phyloP scores from a whole-genome alignment of 768 basidiomycete genomes.

The Boletus rex-veris region DNA sequence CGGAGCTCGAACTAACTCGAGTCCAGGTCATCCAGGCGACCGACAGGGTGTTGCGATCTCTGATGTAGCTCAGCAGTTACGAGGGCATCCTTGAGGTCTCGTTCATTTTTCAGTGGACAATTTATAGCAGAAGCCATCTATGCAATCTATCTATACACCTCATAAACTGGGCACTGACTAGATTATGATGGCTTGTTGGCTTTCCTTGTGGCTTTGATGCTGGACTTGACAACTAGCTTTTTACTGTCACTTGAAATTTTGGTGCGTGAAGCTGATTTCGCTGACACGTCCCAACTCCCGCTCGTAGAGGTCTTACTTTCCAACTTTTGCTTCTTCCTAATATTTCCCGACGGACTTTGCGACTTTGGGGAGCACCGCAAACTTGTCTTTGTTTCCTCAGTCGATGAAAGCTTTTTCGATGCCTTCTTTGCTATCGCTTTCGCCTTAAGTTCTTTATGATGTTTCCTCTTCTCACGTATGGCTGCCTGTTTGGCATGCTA shows the following conservation, averaged over 20 bases:
- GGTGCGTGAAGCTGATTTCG: conserved; percentile 1
- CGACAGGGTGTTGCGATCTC: conserved; percentile 57
- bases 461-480: conserved; percentile 47
- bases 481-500: conserved; percentile 48
- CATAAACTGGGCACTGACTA: not conserved
- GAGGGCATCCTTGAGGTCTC: not conserved
- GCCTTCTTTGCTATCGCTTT: conserved; percentile 39
- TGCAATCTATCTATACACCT: conserved; percentile 6
- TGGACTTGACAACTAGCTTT: conserved; percentile 1
- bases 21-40: conserved; percentile 64
- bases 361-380: not conserved
- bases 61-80: conserved; percentile 37
- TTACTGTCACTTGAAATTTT: not conserved
- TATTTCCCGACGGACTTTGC: not conserved
- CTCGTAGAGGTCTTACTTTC: not conserved
- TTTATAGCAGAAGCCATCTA: conserved; percentile 8
- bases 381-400: not conserved
- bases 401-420: not conserved
- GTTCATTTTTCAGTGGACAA: not conserved
- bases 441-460: conserved; percentile 42
- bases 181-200: conserved; percentile 1
- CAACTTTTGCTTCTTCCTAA: conserved; percentile 18
- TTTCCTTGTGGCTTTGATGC: not conserved
- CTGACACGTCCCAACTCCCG: not conserved
- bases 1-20: conserved; percentile 1